Evolutionary conservation across 2,329 filamentous ascomycete species (phyloP).

Genomic region (Balansia obtecta): DNA sequence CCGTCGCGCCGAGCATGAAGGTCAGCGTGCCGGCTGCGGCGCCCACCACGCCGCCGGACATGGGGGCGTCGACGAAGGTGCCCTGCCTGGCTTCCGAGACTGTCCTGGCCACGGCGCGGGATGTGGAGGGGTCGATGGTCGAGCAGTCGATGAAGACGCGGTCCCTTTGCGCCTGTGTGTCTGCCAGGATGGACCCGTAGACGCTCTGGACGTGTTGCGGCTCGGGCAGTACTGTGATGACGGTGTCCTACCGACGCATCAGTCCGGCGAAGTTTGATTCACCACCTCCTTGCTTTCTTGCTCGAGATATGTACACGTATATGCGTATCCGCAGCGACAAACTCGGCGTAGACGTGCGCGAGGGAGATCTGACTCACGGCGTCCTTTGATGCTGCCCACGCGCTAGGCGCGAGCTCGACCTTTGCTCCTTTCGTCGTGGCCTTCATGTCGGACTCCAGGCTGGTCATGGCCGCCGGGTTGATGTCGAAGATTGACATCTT

Average conservation of each 20-base stretch:
- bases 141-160: slow-evolving; percentile 92
- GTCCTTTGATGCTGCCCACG: slow-evolving; percentile 35
- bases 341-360: too few relatives aligned
- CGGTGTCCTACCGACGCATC: slow-evolving; percentile 49
- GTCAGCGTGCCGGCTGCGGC: slow-evolving; percentile 78
- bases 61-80: slow-evolving; percentile 83
- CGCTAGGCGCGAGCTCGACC: slow-evolving; percentile 31
- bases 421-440: slow-evolving; percentile 31
- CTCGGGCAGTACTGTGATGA: slow-evolving; percentile 83
- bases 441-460: slow-evolving; percentile 35
- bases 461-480: slow-evolving; percentile 35
- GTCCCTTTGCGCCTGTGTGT: slow-evolving; percentile 36
- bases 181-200: slow-evolving; percentile 61
- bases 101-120: slow-evolving; percentile 59
- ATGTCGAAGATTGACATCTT: slow-evolving; percentile 43
- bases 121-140: slow-evolving; percentile 86
- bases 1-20: slow-evolving; percentile 80
- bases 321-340: too few relatives aligned
- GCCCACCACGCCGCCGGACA: slow-evolving; percentile 92
- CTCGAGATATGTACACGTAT: neutral
- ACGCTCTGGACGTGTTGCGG: slow-evolving; percentile 78
- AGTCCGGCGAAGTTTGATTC: neutral
- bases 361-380: slow-evolving; percentile 30
- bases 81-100: slow-evolving; percentile 55
- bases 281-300: neutral